Percentiles rank a stretch among this genome's conserved stretches.
Evolutionary conservation across 2,329 filamentous ascomycete genomes (phyloP).

Genomic region (Sclerotinia glacialis): DNA sequence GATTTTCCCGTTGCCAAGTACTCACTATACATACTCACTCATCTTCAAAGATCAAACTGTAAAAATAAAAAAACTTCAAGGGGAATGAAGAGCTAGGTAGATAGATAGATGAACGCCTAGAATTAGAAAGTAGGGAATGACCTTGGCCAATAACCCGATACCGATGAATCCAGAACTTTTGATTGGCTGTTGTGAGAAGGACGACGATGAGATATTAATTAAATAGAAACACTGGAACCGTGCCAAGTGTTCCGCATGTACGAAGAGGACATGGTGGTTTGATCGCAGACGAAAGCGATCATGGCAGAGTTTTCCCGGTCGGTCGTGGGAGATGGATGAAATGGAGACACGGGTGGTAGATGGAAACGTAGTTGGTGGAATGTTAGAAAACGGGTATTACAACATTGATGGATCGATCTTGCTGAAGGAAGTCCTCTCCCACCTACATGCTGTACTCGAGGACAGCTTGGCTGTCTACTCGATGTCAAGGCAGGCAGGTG

Average conservation of each 20-base stretch:
- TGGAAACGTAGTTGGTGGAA: neutral
- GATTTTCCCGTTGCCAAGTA: neutral
- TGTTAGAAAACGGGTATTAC: slow-evolving; percentile 1
- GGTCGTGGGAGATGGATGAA: neutral
- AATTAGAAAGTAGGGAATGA: neutral
- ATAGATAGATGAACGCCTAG: neutral
- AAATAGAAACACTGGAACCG: slow-evolving; percentile 1
- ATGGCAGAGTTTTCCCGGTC: slow-evolving; percentile 8
- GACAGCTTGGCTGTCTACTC: too few relatives aligned
- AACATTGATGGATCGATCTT: neutral
- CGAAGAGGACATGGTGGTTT: neutral
- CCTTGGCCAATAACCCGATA: neutral
- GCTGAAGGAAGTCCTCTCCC: neutral
- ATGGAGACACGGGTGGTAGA: neutral
- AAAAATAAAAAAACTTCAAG: neutral
- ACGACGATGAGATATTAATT: slow-evolving; percentile 13
- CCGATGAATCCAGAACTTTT: neutral
- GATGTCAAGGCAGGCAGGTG: too few relatives aligned
- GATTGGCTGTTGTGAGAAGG: neutral
- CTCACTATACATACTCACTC: too few relatives aligned
- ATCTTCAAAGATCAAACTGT: neutral
- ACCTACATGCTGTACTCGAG: too few relatives aligned
- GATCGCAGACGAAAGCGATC: neutral
- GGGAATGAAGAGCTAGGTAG: neutral
- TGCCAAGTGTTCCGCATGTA: neutral